Evolutionary conservation across 2,329 filamentous ascomycete genomes (phyloP).

Genomic region (Geosmithia morbida): DNA sequence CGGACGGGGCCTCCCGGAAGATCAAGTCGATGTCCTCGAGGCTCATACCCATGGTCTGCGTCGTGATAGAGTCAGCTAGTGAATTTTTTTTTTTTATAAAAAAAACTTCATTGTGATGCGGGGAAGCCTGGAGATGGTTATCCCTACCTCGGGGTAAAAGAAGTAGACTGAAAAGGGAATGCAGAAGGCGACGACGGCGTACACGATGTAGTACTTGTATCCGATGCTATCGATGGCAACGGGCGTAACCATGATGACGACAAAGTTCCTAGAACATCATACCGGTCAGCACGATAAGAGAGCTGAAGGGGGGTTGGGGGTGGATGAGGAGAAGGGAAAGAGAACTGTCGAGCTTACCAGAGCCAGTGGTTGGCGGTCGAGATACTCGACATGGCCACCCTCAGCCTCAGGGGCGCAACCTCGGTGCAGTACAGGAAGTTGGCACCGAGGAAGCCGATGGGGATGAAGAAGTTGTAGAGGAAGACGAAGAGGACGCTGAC

Average conservation of each 20-base stretch:
- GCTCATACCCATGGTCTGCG: conserved; percentile 29
- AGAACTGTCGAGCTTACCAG: conserved; percentile 21
- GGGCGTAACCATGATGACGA: conserved; percentile 27
- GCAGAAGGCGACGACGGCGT: conserved; percentile 26
- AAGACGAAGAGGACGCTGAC: conserved; percentile 41
- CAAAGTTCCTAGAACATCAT: conserved; percentile 9
- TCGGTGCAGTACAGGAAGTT: conserved; percentile 48
- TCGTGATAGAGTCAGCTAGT: background rate
- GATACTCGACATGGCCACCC: conserved; percentile 40
- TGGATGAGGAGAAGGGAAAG: too few relatives aligned
- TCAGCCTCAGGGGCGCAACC: conserved; percentile 34
- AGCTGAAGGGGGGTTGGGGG: too few relatives aligned
- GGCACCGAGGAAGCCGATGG: conserved; percentile 24
- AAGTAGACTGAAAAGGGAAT: conserved; percentile 28
- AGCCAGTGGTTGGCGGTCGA: conserved; percentile 40
- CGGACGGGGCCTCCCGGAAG: conserved; percentile 23
- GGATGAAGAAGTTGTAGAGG: conserved; percentile 39
- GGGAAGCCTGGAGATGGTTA: background rate
- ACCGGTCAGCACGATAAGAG: background rate
- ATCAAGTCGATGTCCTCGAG: conserved; percentile 28
- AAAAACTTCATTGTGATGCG: background rate
- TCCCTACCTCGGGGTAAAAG: conserved; percentile 22
- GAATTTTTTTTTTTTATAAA: too few relatives aligned
- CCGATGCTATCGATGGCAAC: conserved; percentile 33
- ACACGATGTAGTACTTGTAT: conserved; percentile 36